Evolutionary conservation across 768 basidiomycete genomes (phyloP).

Genomic region (Lentinula sp.): DNA sequence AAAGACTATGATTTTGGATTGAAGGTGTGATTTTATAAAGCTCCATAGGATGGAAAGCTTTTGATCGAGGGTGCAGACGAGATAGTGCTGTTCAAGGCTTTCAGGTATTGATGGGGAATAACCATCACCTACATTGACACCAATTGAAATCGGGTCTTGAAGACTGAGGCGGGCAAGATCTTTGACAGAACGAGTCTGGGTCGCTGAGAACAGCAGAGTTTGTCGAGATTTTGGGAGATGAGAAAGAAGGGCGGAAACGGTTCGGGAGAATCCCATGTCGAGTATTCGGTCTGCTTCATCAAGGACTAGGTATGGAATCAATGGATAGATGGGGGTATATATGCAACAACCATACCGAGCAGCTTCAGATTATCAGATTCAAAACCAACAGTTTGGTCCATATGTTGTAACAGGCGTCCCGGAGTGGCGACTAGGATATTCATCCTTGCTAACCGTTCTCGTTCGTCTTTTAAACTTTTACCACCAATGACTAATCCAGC

Average conservation of each 20-base stretch:
- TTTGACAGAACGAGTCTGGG: slow-evolving; percentile 84
- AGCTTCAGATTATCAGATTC: slow-evolving; percentile 88
- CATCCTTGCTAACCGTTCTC: slow-evolving; percentile 84
- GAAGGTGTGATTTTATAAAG: slow-evolving; percentile 92
- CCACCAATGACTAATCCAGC: slow-evolving; percentile 96
- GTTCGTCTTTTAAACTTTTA: slow-evolving; percentile 90
- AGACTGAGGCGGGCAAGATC: slow-evolving; percentile 90
- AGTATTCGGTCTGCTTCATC: slow-evolving; percentile 97
- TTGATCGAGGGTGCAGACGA: slow-evolving; percentile 73
- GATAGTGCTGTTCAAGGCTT: slow-evolving; percentile 84
- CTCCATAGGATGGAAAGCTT: slow-evolving; percentile 92
- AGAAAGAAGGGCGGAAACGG: slow-evolving; percentile 83
- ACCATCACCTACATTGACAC: slow-evolving; percentile 45
- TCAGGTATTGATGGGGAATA: slow-evolving; percentile 55
- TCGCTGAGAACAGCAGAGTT: slow-evolving; percentile 95
- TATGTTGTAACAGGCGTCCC: slow-evolving; percentile 90
- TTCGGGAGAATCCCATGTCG: slow-evolving; percentile 92
- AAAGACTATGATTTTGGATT: slow-evolving; percentile 89
- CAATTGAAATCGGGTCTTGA: slow-evolving; percentile 72
- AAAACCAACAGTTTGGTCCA: slow-evolving; percentile 97
- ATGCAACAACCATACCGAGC: slow-evolving; percentile 52
- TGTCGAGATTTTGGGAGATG: slow-evolving; percentile 91
- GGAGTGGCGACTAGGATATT: slow-evolving; percentile 99
- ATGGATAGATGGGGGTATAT: slow-evolving; percentile 1
- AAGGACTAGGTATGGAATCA: slow-evolving; percentile 49